Evolutionary conservation across 768 basidiomycete genomes (phyloP), one percentile per base, ranked within the genome.

Genomic region (Mycena chlorophos): DNA sequence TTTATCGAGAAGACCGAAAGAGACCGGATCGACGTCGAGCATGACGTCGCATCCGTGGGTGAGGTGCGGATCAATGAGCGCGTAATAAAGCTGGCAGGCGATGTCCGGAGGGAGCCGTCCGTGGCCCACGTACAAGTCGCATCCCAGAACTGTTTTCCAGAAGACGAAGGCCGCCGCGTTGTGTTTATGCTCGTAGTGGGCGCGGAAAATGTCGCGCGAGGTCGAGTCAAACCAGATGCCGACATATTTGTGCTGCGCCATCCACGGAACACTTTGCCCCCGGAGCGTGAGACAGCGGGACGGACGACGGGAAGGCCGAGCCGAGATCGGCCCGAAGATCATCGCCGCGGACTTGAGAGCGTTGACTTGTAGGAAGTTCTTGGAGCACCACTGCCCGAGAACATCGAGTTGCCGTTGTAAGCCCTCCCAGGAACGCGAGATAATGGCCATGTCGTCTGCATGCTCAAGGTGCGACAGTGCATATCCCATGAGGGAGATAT

Each of bases 21-120:
- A 45, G 14, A 16, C 22, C 10, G 10, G 10, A n/a, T 37, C 34
- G 12, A 37, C 34, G 22, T 45, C n/a, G 40, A 38, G 34, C 1
- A 56, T 30, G 30, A 61, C 63, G 17, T 40, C 52, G 5, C 23
- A 17, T 22, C 57, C 37, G 14, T 58, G 55, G 19, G 37, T 48
- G 3, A 38, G 55, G 17, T 43, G 40, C 22, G 47, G 57, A 38
- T 63, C 63, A 2, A 63, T 47, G 16, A 58, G 39, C 13, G 63
- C 56, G 26, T 30, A 59, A 37, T 64, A 64, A 0, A 64, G 54
- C 23, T 51, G 30, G 10, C 22, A 20, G n/a, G 34, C 43, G 1
- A 43, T 23, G 14, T 51, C 31, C 3, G 45, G 45, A 4, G 59
- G 61, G 5, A 62, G 16, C 10, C 34, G 34, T 0, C 51, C 45